phyloP scores from a whole-genome alignment of 129 eudicot genomes.

The Tanacetum coccineum region DNA sequence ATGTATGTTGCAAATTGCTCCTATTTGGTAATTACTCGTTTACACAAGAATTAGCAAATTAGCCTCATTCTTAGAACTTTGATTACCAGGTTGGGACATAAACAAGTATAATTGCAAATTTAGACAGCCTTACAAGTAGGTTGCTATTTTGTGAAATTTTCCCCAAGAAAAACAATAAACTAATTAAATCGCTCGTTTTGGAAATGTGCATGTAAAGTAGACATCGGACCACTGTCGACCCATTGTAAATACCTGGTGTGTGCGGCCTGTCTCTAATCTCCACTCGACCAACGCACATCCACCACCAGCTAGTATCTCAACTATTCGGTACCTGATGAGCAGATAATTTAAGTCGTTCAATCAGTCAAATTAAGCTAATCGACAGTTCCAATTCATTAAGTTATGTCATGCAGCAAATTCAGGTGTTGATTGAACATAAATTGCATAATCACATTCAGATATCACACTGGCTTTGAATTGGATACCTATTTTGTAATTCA shows the following conservation, averaged over 20 bases:
- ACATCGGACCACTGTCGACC: too few relatives aligned
- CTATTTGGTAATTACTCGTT: too few relatives aligned
- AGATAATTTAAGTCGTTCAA: slow-evolving; percentile 7
- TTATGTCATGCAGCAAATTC: slow-evolving; percentile 2
- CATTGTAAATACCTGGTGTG: slow-evolving; percentile 94
- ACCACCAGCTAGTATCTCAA: slow-evolving; percentile 90
- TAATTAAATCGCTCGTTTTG: too few relatives aligned
- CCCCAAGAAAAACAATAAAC: neutral
- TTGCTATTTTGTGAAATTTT: neutral
- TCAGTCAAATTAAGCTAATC: neutral
- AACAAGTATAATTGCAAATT: neutral
- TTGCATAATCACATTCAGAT: neutral
- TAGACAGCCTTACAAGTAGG: neutral
- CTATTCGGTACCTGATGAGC: slow-evolving; percentile 66
- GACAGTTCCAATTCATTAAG: neutral
- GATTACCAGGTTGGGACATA: neutral
- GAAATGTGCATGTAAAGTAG: too few relatives aligned
- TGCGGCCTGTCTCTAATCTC: slow-evolving; percentile 94
- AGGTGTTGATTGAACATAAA: slow-evolving; percentile 2
- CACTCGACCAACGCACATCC: slow-evolving; percentile 92
- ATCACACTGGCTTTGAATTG: neutral
- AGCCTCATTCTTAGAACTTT: neutral
- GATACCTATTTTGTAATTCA: slow-evolving; percentile 2
- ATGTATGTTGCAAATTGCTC: too few relatives aligned
- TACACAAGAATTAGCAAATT: too few relatives aligned